Base-by-base conservation (phyloP, 768 basidiomycete species). In the Trichaptum fuscoviolaceum region DNA sequence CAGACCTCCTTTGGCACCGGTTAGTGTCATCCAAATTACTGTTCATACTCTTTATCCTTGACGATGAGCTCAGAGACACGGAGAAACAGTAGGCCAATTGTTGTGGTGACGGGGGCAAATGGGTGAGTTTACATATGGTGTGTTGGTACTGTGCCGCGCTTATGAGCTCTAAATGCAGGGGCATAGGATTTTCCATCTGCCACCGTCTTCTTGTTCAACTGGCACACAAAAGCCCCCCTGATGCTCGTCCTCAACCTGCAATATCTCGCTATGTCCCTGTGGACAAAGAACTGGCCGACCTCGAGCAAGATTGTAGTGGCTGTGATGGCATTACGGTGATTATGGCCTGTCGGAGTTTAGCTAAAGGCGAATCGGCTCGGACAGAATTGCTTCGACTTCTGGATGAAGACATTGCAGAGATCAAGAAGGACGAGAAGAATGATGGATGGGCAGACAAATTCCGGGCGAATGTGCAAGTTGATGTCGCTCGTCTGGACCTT, bases 121-220 rank as follows among this genome's bases (percentile, higher is more conserved):
- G 79, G 82, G 89, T 89, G 73, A 62, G 82, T 69, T n/a, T n/a
- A 52, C 18, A n/a, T 20, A 20, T 63, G 23, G 57, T 58, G 30
- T 35, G 60, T 17, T 65, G 34, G 6, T 24, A 24, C 69, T 68
- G 64, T 66, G 10, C 24, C 6, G 30, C 23, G 15, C 59, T 2
- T 25, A 4, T 23, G 30, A 61, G 15, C 30, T 61, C 30, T 61
- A 52, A 62, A 66, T 69, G 2, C 73, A 95, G 93, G 52, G 93
- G 93, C 65, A 82, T 95, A 20, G 93, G 93, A 18, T 91, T 89
- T 73, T 92, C 91, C 15, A 89, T 91, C 58, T 93, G 92, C 77
- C 85, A 89, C 68, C 88, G 93, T 61, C 82, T 95, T 7, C 81
- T 95, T 59, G 76, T 81, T 69, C 88, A 93, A 70, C 78, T 94